Conservation (phyloP, 2,329 filamentous ascomycete genomes). For the Aspergillus amoenus region DNA sequence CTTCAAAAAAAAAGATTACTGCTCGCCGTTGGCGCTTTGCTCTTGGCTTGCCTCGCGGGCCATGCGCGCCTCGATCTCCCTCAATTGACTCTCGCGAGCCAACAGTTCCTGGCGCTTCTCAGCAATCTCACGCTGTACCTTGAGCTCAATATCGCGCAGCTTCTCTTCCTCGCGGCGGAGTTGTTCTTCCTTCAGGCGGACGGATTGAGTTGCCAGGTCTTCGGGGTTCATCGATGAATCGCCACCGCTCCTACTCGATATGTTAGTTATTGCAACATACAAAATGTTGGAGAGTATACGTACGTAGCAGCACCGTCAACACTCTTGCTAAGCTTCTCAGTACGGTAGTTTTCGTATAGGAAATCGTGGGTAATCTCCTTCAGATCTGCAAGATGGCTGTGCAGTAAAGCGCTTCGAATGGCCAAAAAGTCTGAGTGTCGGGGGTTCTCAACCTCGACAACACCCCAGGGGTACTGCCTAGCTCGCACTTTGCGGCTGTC, state of each 20-base stretch:
- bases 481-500: constrained; percentile 89
- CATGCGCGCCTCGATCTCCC: constrained; percentile 98
- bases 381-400: constrained; percentile 95
- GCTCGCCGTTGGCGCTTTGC: constrained; percentile 37
- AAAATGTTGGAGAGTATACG: constrained; percentile 43
- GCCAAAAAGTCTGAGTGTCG: constrained; percentile 98
- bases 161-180: constrained; percentile 99
- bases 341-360: constrained; percentile 99
- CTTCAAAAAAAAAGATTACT: constrained; percentile 30
- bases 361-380: constrained; percentile 99
- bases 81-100: constrained; percentile 95
- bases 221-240: constrained; percentile 97
- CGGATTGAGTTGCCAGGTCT: constrained; percentile 92
- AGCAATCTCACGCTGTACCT: constrained; percentile 99
- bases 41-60: constrained; percentile 69
- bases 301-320: constrained; percentile 89
- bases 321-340: constrained; percentile 99
- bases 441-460: constrained; percentile 98
- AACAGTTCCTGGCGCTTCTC: constrained; percentile 98
- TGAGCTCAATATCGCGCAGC: constrained; percentile 97
- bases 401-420: constrained; percentile 91
- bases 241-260: constrained; percentile 46
- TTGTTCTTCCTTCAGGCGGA: constrained; percentile 99
- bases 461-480: constrained; percentile 97
- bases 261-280: constrained; percentile 16